phyloP scores from a whole-genome alignment of 768 basidiomycete genomes.

The Rhodosporidiobolus sp. region DNA sequence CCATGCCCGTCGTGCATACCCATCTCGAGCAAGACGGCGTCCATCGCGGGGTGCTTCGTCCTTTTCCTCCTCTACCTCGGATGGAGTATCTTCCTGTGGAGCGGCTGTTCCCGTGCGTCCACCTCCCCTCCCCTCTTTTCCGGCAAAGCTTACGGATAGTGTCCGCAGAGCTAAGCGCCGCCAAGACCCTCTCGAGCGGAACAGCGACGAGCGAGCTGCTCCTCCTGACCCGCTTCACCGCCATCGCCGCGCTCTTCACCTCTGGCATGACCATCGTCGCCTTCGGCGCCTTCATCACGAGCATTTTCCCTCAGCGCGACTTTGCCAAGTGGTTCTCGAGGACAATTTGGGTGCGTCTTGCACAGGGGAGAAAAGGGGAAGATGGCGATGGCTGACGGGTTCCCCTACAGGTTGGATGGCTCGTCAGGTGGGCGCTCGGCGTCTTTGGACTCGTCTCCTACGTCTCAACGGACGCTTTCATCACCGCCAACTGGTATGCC shows the following conservation, averaged over 20 bases:
- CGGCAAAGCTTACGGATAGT: background rate
- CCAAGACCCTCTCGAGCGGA: background rate
- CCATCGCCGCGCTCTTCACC: slow-evolving; percentile 10
- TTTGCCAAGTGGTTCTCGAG: slow-evolving; percentile 14
- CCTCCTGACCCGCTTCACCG: background rate
- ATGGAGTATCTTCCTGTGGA: background rate
- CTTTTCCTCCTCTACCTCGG: background rate
- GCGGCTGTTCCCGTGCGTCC: background rate
- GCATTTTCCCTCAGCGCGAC: slow-evolving; percentile 18
- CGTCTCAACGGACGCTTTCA: slow-evolving; percentile 4
- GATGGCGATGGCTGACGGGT: background rate
- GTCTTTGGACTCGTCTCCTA: slow-evolving; percentile 10
- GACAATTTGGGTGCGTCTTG: slow-evolving; percentile 15
- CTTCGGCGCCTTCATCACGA: slow-evolving; percentile 2
- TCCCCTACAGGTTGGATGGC: slow-evolving; percentile 12
- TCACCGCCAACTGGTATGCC: background rate
- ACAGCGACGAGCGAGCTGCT: slow-evolving; percentile 3
- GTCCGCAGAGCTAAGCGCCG: background rate
- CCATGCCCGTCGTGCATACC: slow-evolving; percentile 17
- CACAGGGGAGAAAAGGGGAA: background rate
- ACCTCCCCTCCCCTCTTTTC: background rate
- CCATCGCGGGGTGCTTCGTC: background rate
- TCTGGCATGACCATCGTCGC: background rate
- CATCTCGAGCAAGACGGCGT: background rate
- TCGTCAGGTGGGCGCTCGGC: slow-evolving; percentile 15